Evolutionary conservation across 1,284 basidiomycete genomes (phyloP).

Genomic region (Melampsora larici-populina): DNA sequence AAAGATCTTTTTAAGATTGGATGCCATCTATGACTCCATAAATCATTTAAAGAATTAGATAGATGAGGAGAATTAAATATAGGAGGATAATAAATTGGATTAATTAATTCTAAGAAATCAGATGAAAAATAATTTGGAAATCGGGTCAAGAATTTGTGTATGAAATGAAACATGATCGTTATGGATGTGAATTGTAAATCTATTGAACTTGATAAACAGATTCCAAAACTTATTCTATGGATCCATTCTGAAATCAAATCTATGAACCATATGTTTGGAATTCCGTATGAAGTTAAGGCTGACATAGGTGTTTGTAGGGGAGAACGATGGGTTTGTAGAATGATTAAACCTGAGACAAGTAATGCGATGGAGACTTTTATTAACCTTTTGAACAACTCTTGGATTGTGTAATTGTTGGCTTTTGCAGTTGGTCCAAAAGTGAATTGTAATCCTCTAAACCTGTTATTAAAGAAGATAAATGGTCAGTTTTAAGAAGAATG

Average conservation of each 20-base stretch:
- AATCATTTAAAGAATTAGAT: background rate
- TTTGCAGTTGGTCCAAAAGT: background rate
- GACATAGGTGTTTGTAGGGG: background rate
- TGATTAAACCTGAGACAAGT: background rate
- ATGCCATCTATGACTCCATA: slow-evolving; percentile 6
- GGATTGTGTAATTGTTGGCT: background rate
- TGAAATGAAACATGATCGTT: background rate
- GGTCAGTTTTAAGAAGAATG: background rate
- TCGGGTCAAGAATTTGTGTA: background rate
- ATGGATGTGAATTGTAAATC: background rate
- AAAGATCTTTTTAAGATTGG: background rate
- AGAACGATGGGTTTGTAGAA: background rate
- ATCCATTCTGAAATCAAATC: background rate
- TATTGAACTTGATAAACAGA: background rate
- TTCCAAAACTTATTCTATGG: background rate
- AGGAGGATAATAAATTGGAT: background rate
- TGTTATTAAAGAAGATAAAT: background rate
- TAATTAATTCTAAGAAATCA: background rate
- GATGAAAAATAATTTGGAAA: background rate
- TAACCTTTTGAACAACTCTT: background rate
- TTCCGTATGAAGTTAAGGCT: background rate
- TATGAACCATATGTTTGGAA: background rate
- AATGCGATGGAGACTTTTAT: background rate
- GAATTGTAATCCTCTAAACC: background rate
- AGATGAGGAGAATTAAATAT: background rate